Conservation (phyloP, 257 asterid genomes). For the Misopates orontium region DNA sequence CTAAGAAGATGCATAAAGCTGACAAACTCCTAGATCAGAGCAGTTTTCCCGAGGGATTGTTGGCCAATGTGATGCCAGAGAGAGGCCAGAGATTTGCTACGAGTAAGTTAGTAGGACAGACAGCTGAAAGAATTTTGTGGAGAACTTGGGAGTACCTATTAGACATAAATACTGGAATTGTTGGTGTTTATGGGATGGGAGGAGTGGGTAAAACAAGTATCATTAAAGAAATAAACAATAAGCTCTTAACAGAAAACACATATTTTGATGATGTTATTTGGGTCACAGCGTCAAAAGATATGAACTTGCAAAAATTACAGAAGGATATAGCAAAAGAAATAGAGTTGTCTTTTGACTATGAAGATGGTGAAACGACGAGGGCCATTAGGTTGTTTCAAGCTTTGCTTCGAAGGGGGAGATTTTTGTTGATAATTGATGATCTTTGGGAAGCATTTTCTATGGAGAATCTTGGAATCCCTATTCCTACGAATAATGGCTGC, state of each 20-base stretch:
- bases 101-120: constrained; percentile 28
- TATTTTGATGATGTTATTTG: constrained; percentile 48
- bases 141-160: constrained; percentile 21
- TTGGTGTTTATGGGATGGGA: constrained; percentile 43
- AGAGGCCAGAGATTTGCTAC: constrained; percentile 29
- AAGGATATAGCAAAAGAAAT: constrained; percentile 48
- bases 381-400: constrained; percentile 37
- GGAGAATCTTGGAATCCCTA: constrained; percentile 46
- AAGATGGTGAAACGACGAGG: constrained; percentile 39
- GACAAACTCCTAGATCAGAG: constrained; percentile 25
- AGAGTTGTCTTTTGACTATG: constrained; percentile 50
- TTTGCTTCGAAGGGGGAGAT: constrained; percentile 46
- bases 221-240: constrained; percentile 48
- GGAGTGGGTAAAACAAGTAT: constrained; percentile 47
- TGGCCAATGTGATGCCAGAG: constrained; percentile 26
- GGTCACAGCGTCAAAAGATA: constrained; percentile 47
- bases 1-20: constrained; percentile 23
- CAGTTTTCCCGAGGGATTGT: constrained; percentile 11
- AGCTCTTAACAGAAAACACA: constrained; percentile 32
- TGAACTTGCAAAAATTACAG: constrained; percentile 43
- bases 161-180: constrained; percentile 29
- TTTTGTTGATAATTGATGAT: constrained; percentile 47
- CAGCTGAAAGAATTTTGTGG: constrained; percentile 23
- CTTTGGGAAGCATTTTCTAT: constrained; percentile 54
- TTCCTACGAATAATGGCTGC: constrained; percentile 39